These are phyloP conservation scores for Colletotrichum melonis DNA, from an alignment of 2,329 filamentous ascomycete species.

Conservation along the genomic window DNA sequence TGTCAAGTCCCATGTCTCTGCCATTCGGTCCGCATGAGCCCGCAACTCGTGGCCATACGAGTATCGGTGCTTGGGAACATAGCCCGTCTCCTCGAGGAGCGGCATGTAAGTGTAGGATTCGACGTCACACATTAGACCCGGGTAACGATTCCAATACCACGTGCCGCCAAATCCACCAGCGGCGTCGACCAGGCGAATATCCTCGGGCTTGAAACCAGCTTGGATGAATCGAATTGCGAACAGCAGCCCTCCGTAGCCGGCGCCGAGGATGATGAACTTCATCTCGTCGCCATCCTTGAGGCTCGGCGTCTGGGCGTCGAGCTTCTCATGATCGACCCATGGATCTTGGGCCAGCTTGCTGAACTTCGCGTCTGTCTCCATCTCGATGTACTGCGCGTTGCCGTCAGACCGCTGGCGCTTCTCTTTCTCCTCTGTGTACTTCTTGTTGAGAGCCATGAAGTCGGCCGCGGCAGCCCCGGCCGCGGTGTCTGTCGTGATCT, in stretches of 20 bases:
- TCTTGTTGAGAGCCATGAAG: slow-evolving; percentile 40
- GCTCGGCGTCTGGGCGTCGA: slow-evolving; percentile 40
- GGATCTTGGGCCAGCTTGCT: slow-evolving; percentile 46
- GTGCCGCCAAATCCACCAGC: slow-evolving; percentile 61
- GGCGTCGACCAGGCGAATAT: slow-evolving; percentile 54
- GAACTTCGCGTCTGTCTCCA: slow-evolving; percentile 38
- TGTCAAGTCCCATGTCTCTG: slow-evolving; percentile 52
- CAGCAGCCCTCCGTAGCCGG: slow-evolving; percentile 48
- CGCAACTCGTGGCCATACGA: slow-evolving; percentile 55
- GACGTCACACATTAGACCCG: slow-evolving; percentile 65
- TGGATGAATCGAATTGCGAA: slow-evolving; percentile 43
- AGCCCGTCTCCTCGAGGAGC: slow-evolving; percentile 69
- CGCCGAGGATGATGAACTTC: slow-evolving; percentile 48
- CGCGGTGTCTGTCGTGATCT: neutral
- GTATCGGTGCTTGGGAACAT: slow-evolving; percentile 65
- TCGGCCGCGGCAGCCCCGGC: slow-evolving; percentile 24
- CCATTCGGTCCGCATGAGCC: slow-evolving; percentile 54
- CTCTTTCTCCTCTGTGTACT: slow-evolving; percentile 47
- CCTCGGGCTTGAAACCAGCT: slow-evolving; percentile 40
- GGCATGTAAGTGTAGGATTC: slow-evolving; percentile 72
- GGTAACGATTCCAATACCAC: slow-evolving; percentile 65
- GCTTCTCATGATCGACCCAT: slow-evolving; percentile 47
- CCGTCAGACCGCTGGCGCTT: slow-evolving; percentile 48
- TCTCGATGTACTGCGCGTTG: slow-evolving; percentile 45
- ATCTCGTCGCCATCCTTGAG: slow-evolving; percentile 42